Conservation (phyloP, 768 basidiomycete species). For the Hypsizygus marmoreus region DNA sequence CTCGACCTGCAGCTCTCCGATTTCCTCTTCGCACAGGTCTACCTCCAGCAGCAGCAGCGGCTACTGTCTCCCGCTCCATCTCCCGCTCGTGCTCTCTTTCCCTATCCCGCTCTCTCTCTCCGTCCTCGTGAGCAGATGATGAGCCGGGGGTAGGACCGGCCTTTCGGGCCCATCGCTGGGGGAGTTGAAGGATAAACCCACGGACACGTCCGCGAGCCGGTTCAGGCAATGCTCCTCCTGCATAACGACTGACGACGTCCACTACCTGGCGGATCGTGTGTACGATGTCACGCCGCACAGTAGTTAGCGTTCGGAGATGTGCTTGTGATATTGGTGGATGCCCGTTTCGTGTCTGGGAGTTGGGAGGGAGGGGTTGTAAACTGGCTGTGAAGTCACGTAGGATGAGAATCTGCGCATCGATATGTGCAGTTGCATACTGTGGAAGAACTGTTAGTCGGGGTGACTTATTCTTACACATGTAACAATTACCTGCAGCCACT, state of each 20-base stretch:
- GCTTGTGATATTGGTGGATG: constrained; percentile 38
- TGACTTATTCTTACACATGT: neutral
- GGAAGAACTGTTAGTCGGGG: constrained; percentile 2
- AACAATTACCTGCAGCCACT: constrained; percentile 78
- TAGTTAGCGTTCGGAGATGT: constrained; percentile 68
- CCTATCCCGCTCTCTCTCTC: constrained; percentile 19
- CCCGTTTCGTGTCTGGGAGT: constrained; percentile 26
- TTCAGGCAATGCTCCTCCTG: constrained; percentile 84
- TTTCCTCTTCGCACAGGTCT: constrained; percentile 32
- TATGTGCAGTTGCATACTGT: constrained; percentile 85
- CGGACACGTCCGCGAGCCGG: constrained; percentile 75
- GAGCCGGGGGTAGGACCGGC: constrained; percentile 26
- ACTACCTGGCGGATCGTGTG: constrained; percentile 88
- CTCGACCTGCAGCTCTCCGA: constrained; percentile 36
- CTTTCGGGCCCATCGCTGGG: constrained; percentile 72
- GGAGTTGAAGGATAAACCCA: constrained; percentile 77
- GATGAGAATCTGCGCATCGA: constrained; percentile 84
- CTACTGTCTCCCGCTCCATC: constrained; percentile 29
- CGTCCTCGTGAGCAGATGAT: constrained; percentile 15
- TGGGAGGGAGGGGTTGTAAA: constrained; percentile 52
- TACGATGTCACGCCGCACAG: constrained; percentile 82
- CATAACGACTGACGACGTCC: constrained; percentile 82
- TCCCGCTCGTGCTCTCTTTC: constrained; percentile 23
- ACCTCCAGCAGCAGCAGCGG: constrained; percentile 34
- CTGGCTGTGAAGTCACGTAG: constrained; percentile 83